phyloP scores from a whole-genome alignment of 495 filamentous ascomycete species.

The Aspergillus indologenus region DNA sequence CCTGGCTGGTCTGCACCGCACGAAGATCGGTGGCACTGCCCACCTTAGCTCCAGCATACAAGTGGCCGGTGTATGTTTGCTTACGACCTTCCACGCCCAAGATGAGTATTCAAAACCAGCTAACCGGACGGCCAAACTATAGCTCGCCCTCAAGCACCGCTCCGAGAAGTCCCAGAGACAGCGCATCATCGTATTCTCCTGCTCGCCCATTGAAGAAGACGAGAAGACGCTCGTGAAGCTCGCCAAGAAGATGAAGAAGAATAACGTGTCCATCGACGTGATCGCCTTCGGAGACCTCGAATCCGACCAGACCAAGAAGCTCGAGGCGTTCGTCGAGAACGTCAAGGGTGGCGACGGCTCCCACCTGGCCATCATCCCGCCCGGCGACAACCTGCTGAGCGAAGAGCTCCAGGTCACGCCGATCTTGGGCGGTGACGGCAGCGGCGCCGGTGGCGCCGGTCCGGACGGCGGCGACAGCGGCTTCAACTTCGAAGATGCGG shows the following conservation, averaged over 20 bases:
- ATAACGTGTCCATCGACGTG: slow-evolving; percentile 85
- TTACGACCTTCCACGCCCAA: background rate
- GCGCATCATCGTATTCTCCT: slow-evolving; percentile 94
- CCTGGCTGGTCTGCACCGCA: slow-evolving; percentile 86
- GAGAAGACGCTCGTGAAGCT: slow-evolving; percentile 85
- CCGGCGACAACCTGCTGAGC: slow-evolving; percentile 84
- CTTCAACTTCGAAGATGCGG: slow-evolving; percentile 50
- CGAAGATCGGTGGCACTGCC: slow-evolving; percentile 83
- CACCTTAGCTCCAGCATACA: slow-evolving; percentile 92
- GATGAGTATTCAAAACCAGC: too few species aligned
- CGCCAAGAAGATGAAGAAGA: slow-evolving; percentile 98
- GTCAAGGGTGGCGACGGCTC: slow-evolving; percentile 88
- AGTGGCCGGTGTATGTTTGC: slow-evolving; percentile 75
- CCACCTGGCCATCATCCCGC: slow-evolving; percentile 85
- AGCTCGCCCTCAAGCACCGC: slow-evolving; percentile 97
- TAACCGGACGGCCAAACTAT: background rate
- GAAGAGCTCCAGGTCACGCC: slow-evolving; percentile 90
- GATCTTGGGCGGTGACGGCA: slow-evolving; percentile 77
- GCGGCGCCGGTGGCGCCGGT: slow-evolving; percentile 45
- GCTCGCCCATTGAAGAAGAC: slow-evolving; percentile 84
- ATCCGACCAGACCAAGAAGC: slow-evolving; percentile 85
- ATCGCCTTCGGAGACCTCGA: slow-evolving; percentile 91
- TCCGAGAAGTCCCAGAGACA: slow-evolving; percentile 94
- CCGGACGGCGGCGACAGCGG: slow-evolving; percentile 67
- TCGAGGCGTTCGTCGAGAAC: slow-evolving; percentile 86